Evolutionary conservation across 257 asterid species (phyloP), one percentile per base, ranked within the genome.

Genomic region (Capsicum baccatum): DNA sequence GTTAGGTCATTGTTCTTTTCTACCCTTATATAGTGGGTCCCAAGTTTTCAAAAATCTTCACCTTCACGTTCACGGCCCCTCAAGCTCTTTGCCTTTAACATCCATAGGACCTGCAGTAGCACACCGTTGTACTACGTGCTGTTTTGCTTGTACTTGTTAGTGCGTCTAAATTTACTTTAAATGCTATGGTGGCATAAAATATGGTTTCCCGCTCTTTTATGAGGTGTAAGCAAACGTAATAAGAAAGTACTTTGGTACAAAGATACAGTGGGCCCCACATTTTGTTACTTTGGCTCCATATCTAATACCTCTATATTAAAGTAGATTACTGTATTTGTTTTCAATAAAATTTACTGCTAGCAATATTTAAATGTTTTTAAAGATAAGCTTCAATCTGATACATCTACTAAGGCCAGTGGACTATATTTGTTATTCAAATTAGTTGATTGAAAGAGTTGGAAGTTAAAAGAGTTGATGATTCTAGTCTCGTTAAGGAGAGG

Each of bases 171-270:
- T 67, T 14, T 15, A 14, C 50, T 15, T n/a, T 66, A 33, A 57
- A 13, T 73, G 17, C 26, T 3, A 0, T 3, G 55, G 15, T 69
- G 33, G 55, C 33, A 4, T 17, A 39, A 12, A 16, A 9, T 39
- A 26, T 69, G 7, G 4, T 8, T 39, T 17, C 74, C 73, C 44
- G 47, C 69, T 39, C 21, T 80, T 58, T 16, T 63, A 35, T 79
- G 50, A 52, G 55, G 55, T n/a, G 17, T 21, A 57, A 8, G 42
- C 6, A 7, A 82, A 70, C 26, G 48, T 55, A 83, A 54, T 13
- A 42, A 2, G 55, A n/a, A 42, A 44, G 83, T 85, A 85, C 71
- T 37, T 86, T 81, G 19, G 81, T 81, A 68, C 89, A 86, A 83
- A 84, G 87, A 86, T 86, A 52, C 42, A 12, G 60, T 74, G 84